Evolutionary conservation across 257 asterid species (phyloP), one percentile per base, ranked within the genome.

Genomic region (Solanum piurae): DNA sequence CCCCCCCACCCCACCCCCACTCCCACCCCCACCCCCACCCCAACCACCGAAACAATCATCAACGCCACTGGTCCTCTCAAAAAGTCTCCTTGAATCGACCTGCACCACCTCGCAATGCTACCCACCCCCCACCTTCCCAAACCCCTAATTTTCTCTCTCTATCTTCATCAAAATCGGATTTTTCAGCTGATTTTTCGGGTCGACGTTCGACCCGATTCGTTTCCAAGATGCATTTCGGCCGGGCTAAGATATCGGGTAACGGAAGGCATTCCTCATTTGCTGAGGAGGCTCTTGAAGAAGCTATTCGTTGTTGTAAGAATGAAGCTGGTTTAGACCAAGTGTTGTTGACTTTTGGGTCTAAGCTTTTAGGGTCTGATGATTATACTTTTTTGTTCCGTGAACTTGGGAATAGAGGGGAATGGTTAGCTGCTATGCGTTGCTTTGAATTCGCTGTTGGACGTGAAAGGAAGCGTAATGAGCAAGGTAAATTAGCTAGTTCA

Each of bases 171-270:
- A 89, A 52, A 36, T 75, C 91, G 11, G 89, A 89, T 46, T 92
- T 91, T 25, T 90, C 92, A 7, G 87, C 95, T 0, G 98, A 97
- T 11, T 97, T 97, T 85, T 93, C 98, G 20, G 98, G 96, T 73
- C 93, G 96, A 40, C 93, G 98, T 38, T 97, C 99, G 69, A 97
- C 98, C 49, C 91, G 98, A 60, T 95, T 91, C 74, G 98, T 97
- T 20, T 97, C 99, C 37, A 97, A 97, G 89, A 93, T 93, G 98
- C 98, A 97, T 87, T 93, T 94, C 38, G 96, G 97, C 86, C 95
- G 98, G 83, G 96, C 96, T 27, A 95, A 92, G 92, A 75, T 93
- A 6, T 66, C 89, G 7, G 88, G 92, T 88, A 83, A 95, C 89
- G 31, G 89, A 91, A 98, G 96, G 86, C 99, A 95, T 89, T 91